Evolutionary conservation across 306 rosid genomes (phyloP), one percentile per base, ranked within the genome.

Genomic region (Trifolium pratense): DNA sequence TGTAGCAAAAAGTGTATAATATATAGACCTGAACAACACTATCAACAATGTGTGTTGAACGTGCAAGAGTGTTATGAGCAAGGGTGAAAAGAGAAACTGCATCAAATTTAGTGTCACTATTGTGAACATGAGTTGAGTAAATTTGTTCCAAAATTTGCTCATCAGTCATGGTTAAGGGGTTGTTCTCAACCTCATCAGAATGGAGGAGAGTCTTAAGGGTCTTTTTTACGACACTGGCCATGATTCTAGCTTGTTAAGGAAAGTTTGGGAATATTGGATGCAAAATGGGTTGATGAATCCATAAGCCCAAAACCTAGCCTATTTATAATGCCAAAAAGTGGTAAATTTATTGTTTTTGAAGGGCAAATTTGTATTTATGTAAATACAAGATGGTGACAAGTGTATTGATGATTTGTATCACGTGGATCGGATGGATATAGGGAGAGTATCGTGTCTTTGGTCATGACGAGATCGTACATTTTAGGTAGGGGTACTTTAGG

Each of bases 31-130:
- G 95, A 9, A 83, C 86, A 31, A 81, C 70, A 31, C 26, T 78
- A 52, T 87, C 89, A 32, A 89, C 95, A 74, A 82, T 70, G 43
- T 63, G 84, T 21, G 86, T 81, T 3, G 91, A 80, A 43, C 77
- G 90, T 8, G 73, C 75, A 17, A 85, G 80, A 51, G 84, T 82
- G 74, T 74, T 85, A 10, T 89, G 83, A 5, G 75, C 81, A 48
- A 89, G 81, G 9, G 12, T 17, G 52, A 85, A 89, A n/a, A 89
- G 88, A 45, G 95, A 82, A 60, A 61, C 80, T 0, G 62, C 87
- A 21, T 89, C 89, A 29, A 87, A 85, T 10, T 80, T 77, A 0
- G 78, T 77, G 37, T 85, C 82, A 17, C 59, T 71, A 57, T 29
- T 29, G 4, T 79, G 83, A 26, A 83, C 89, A 80, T 89, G 87